Evolutionary conservation across 139 green algal genomes (phyloP).

Genomic region (Chlorella sp.): DNA sequence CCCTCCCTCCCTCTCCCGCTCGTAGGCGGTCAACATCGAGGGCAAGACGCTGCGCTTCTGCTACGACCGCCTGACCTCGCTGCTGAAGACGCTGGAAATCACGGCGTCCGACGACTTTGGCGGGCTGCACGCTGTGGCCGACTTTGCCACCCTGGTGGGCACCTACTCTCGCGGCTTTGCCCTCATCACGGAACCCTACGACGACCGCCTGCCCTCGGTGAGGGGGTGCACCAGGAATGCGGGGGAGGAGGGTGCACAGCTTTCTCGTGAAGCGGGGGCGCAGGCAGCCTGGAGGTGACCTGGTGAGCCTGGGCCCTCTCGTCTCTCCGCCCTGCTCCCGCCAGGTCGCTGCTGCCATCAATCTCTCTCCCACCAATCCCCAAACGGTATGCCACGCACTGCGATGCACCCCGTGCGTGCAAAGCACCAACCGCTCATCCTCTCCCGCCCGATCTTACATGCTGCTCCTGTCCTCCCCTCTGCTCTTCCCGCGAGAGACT

Average conservation of each 20-base stretch:
- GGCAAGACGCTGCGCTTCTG: conserved; percentile 88
- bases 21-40: conserved; percentile 47
- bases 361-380: no score
- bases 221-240: not conserved
- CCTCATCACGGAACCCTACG: conserved; percentile 99
- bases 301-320: no score
- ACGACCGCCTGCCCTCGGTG: conserved; percentile 89
- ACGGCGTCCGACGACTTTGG: conserved; percentile 90
- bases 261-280: no score
- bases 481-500: not conserved
- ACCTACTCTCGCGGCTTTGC: conserved; percentile 95
- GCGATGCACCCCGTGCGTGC: no score
- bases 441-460: no score
- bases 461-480: not conserved
- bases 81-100: conserved; percentile 98
- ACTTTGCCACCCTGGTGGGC: conserved; percentile 98
- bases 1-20: not conserved
- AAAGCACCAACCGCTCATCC: no score
- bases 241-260: no score
- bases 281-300: no score
- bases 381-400: no score
- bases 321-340: no score
- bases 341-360: no score
- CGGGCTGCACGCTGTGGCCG: conserved; percentile 85
- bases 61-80: conserved; percentile 94